These are phyloP conservation scores for Geotrichum restrictum DNA, from an alignment of 1,139 yeast genomes.

Conservation along the genomic window DNA sequence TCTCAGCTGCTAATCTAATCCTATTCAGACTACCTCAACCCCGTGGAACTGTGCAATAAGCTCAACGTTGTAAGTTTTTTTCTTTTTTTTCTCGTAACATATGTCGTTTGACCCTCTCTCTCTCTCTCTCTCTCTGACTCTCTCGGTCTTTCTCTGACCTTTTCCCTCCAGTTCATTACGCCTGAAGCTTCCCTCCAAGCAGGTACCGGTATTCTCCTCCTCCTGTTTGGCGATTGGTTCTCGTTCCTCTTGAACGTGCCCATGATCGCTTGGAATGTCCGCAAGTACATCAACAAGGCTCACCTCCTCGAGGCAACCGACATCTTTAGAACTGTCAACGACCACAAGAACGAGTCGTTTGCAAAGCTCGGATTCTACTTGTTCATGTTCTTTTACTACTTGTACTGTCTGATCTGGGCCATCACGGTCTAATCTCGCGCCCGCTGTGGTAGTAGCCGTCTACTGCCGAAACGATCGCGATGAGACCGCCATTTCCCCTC, in stretches of 20 bases:
- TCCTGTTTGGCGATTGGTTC: slow-evolving; percentile 84
- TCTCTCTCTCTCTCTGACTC: too few relatives aligned
- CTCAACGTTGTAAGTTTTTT: slow-evolving; percentile 48
- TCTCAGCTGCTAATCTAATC: too few relatives aligned
- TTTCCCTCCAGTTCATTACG: slow-evolving; percentile 49
- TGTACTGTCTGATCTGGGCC: slow-evolving; percentile 74
- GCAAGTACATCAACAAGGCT: slow-evolving; percentile 62
- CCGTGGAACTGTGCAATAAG: slow-evolving; percentile 86
- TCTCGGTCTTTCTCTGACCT: slow-evolving; percentile 3
- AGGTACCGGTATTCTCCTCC: slow-evolving; percentile 57
- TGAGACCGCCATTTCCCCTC: neutral
- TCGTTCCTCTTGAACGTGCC: slow-evolving; percentile 77
- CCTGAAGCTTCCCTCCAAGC: slow-evolving; percentile 85
- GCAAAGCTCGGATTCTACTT: slow-evolving; percentile 82
- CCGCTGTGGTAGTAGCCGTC: slow-evolving; percentile 39
- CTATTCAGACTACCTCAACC: slow-evolving; percentile 72
- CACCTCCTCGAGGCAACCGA: slow-evolving; percentile 90
- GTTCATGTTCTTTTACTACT: slow-evolving; percentile 82
- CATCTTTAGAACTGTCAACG: slow-evolving; percentile 83
- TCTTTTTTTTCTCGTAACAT: neutral
- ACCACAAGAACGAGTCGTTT: slow-evolving; percentile 84
- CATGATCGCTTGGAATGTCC: slow-evolving; percentile 69
- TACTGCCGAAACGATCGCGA: slow-evolving; percentile 2
- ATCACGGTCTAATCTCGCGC: slow-evolving; percentile 46
- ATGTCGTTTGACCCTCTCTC: too few relatives aligned